A percentile compares a stretch with the other conserved stretches of the same genome.
These are phyloP conservation scores for Pichia nanzhaoensis DNA, from an alignment of 805 yeast species.

Conservation along the genomic window DNA sequence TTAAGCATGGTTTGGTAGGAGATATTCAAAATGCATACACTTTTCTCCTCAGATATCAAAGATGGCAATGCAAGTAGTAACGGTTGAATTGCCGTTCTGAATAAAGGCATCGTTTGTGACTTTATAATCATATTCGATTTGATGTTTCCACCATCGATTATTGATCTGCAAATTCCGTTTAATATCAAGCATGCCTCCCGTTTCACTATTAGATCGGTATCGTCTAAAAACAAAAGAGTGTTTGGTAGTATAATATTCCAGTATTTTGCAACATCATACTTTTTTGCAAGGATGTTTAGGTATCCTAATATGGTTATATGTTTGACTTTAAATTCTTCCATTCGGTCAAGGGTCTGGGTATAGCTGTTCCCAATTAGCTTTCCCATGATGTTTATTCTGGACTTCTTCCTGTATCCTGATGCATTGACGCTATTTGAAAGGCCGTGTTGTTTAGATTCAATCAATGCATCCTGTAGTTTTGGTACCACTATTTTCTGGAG, in stretches of 20 bases:
- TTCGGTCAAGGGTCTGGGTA: conserved; percentile 14
- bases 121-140: conserved; percentile 17
- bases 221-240: conserved; percentile 25
- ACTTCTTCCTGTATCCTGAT: conserved; percentile 5
- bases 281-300: conserved; percentile 1
- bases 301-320: conserved; percentile 12
- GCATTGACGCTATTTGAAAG: conserved; percentile 4
- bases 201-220: conserved; percentile 23
- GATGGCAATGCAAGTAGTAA: conserved; percentile 26
- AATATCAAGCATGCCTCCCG: conserved; percentile 17
- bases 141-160: conserved; percentile 1
- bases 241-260: conserved; percentile 26
- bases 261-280: conserved; percentile 14
- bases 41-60: conserved; percentile 22
- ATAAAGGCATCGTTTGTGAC: conserved; percentile 20
- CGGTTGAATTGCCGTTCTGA: conserved; percentile 23
- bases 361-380: conserved; percentile 11
- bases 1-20: conserved; percentile 21
- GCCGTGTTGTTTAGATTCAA: not conserved
- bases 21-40: conserved; percentile 16
- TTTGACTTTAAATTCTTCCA: conserved; percentile 17
- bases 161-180: conserved; percentile 3
- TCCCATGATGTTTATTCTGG: conserved; percentile 9
- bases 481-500: not conserved
- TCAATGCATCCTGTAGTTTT: not conserved